Base-by-base conservation (phyloP, 2,329 filamentous ascomycete genomes). In the Pseudogymnoascus sp. region DNA sequence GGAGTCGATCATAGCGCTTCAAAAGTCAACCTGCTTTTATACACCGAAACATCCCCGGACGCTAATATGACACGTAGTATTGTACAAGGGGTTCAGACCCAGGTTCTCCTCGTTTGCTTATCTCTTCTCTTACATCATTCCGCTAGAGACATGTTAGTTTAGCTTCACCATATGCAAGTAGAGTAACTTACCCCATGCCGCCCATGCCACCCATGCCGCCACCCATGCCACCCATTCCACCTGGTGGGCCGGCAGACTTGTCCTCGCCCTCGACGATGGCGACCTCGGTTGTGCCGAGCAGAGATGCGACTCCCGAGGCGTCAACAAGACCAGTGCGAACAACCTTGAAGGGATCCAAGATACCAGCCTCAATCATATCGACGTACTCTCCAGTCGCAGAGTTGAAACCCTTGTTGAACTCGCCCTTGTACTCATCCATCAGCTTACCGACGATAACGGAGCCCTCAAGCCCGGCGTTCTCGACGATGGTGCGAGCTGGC, bases 371-470 rank as follows among this genome's bases (percentile, higher is more conserved):
- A 74, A 99, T 97, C 94, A 99, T 97, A 82, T 99, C 93, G 69
- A 97, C 92, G 80, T 96, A 99, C 82, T 97, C 90, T 78, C 93
- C 92, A 83, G 92, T 96, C 76, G 91, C 81, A 80, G 90, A 94
- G 84, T 99, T 91, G 81, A 91, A 99, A 68, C 94, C 94, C 83
- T 89, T 94, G 90, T 97, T 95, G 86, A 99, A 99, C 79, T 99
- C 92, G 68, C 76, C 75, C 75, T 85, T 92, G 75, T 83, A 93
- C 80, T 99, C 94, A 71, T 97, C 93, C 73, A 90, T 94, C 70
- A 99, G 89, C 87, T 99, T 99, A 77, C 94, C 94, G 73, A 99
- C 91, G 65, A 99, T 86, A 63, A 99, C 94, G 62, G 91, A 93
- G 71, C 94, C 93, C 82, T 99, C 94, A 21, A 92, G 84, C 67